Percentiles rank a stretch among this genome's conserved stretches.
These are phyloP conservation scores for Zygosaccharomyces rouxii DNA, from an alignment of 805 yeast genomes.

Conservation along the genomic window DNA sequence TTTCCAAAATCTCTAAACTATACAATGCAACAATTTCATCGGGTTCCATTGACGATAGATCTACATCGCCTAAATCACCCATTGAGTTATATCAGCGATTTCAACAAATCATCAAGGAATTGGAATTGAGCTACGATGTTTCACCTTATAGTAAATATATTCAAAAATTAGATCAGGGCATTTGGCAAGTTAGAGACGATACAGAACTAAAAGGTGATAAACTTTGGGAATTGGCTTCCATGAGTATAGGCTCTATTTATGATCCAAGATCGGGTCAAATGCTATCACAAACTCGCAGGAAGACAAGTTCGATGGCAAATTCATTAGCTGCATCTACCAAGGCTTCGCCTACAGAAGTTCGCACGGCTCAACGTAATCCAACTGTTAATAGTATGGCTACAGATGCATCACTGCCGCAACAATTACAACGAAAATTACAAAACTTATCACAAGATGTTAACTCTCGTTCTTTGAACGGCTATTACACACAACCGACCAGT, in stretches of 20 bases:
- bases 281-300: slow-evolving; percentile 23
- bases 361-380: slow-evolving; percentile 10
- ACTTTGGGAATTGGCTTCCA: slow-evolving; percentile 29
- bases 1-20: slow-evolving; percentile 27
- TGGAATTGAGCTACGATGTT: slow-evolving; percentile 29
- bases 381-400: slow-evolving; percentile 19
- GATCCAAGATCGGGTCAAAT: slow-evolving; percentile 29
- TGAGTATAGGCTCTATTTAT: slow-evolving; percentile 25
- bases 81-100: slow-evolving; percentile 35
- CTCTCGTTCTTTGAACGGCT: slow-evolving; percentile 28
- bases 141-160: slow-evolving; percentile 33
- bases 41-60: slow-evolving; percentile 27
- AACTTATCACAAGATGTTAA: slow-evolving; percentile 28
- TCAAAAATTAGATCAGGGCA: slow-evolving; percentile 23
- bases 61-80: slow-evolving; percentile 33
- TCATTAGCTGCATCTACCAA: slow-evolving; percentile 23
- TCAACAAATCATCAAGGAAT: slow-evolving; percentile 34
- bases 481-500: slow-evolving; percentile 34
- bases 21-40: slow-evolving; percentile 28
- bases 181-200: slow-evolving; percentile 32
- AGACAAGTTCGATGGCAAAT: slow-evolving; percentile 16
- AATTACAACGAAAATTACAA: slow-evolving; percentile 27
- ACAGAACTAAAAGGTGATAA: slow-evolving; percentile 25
- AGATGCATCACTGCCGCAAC: slow-evolving; percentile 29
- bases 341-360: slow-evolving; percentile 19